Base-by-base conservation (phyloP, 1,139 yeast genomes). In the Yamadazyma dushanensis region DNA sequence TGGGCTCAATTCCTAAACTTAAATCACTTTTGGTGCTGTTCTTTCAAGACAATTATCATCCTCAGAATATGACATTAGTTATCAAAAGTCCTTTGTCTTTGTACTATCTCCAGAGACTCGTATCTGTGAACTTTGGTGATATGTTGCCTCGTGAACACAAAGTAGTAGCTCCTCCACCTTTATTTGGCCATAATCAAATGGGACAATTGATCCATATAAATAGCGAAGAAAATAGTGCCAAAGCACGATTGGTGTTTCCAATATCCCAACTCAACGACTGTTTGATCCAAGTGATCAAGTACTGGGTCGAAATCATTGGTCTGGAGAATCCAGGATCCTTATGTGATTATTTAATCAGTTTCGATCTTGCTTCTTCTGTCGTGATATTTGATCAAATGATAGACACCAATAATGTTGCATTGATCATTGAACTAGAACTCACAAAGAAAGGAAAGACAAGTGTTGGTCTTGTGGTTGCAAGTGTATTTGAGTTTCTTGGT, bases 21-120 rank as follows among this genome's bases (percentile, higher is more conserved):
- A 50, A 52, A 39, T 49, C 50, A 8, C 46, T 43, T 18, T 40
- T 73, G 10, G 26, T 38, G 1, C 31, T 43, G 1, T 70, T 64
- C 47, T 73, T 59, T 39, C 29, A 54, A 1, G 16, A 39, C 0
- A 46, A 65, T 36, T 76, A 61, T 39, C 33, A 36, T 4, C 53
- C 74, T 0, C 51, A 53, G 5, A 78, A 69, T 32, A 74, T 80
- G 74, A 60, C 76, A 0, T 37, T 83, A 21, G 85, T 82, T 1
- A 46, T 83, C 2, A 67, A 73, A 45, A 83, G 89, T 0, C 79
- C 87, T 0, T 83, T 80, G 40, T 78, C 89, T 0, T 47, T 81
- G 28, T 78, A 79, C 43, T 56, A 61, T 24, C 53, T 83, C 27
- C 76, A 73, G 35, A 81, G 76, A 46, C 40, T 78, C 14, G 80